These are phyloP conservation scores for Elaeagnus macrophylla DNA, from an alignment of 306 rosid genomes.

Conservation along the genomic window DNA sequence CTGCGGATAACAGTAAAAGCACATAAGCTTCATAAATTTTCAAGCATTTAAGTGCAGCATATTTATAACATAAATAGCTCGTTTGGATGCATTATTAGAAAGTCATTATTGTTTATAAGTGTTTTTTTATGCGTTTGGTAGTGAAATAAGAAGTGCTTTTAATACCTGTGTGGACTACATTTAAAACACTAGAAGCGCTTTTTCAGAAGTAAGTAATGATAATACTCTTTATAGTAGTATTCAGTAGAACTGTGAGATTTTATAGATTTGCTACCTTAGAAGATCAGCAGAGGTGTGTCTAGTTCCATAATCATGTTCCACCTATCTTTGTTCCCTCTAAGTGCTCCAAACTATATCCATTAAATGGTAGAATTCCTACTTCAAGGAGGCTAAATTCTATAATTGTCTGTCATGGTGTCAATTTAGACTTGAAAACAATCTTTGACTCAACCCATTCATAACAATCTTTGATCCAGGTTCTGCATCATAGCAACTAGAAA, in stretches of 20 bases:
- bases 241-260: slow-evolving; percentile 45
- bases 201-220: slow-evolving; percentile 21
- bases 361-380: slow-evolving; percentile 60
- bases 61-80: no score
- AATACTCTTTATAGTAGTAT: slow-evolving; percentile 60
- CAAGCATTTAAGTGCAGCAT: neutral
- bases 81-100: no score
- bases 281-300: slow-evolving; percentile 68
- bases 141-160: no score
- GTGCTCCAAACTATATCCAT: slow-evolving; percentile 64
- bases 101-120: no score
- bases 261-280: slow-evolving; percentile 44
- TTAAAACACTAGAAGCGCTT: no score
- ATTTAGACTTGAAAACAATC: slow-evolving; percentile 43
- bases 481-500: no score
- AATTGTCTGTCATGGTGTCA: slow-evolving; percentile 54
- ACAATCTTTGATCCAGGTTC: no score
- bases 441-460: slow-evolving; percentile 71
- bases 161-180: no score
- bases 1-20: slow-evolving; percentile 19
- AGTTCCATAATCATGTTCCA: slow-evolving; percentile 46
- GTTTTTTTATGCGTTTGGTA: no score
- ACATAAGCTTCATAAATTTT: neutral
- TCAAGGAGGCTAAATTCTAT: slow-evolving; percentile 68
- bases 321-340: slow-evolving; percentile 62